phyloP scores from a whole-genome alignment of 2,329 filamentous ascomycete species.

The Claviceps maximensis region DNA sequence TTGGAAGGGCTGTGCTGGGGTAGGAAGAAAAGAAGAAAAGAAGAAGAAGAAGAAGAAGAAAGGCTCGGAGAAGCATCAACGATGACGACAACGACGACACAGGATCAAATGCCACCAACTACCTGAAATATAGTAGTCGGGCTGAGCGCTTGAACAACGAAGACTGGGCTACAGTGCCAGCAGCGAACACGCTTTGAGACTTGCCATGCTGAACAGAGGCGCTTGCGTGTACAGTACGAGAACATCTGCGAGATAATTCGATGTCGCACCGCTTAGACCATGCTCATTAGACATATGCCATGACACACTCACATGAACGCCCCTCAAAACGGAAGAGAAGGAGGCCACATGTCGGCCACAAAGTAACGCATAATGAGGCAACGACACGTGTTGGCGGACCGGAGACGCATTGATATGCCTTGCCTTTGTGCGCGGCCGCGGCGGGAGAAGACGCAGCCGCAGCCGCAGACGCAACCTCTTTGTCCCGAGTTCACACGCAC shows the following conservation, averaged over 20 bases:
- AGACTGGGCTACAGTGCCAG: neutral
- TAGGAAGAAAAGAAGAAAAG: neutral
- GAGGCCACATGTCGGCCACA: neutral
- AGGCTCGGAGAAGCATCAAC: neutral
- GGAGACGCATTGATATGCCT: neutral
- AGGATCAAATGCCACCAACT: neutral
- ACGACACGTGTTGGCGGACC: slow-evolving; percentile 5
- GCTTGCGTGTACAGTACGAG: neutral
- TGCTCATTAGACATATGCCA: neutral
- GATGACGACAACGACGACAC: neutral
- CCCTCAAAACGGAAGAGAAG: neutral
- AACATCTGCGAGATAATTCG: neutral
- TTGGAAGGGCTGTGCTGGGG: neutral
- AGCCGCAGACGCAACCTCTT: neutral
- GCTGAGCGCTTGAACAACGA: neutral
- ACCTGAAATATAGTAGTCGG: neutral
- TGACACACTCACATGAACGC: neutral
- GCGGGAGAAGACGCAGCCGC: neutral
- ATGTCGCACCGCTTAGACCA: neutral
- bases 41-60: no score
- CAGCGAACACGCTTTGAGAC: neutral
- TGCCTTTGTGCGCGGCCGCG: neutral
- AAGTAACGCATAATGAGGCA: slow-evolving; percentile 2
- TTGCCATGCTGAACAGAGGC: neutral
- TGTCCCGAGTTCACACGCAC: neutral